Evolutionary conservation across 148 eudicot genomes (phyloP).

Genomic region (Suaeda aralocaspica): DNA sequence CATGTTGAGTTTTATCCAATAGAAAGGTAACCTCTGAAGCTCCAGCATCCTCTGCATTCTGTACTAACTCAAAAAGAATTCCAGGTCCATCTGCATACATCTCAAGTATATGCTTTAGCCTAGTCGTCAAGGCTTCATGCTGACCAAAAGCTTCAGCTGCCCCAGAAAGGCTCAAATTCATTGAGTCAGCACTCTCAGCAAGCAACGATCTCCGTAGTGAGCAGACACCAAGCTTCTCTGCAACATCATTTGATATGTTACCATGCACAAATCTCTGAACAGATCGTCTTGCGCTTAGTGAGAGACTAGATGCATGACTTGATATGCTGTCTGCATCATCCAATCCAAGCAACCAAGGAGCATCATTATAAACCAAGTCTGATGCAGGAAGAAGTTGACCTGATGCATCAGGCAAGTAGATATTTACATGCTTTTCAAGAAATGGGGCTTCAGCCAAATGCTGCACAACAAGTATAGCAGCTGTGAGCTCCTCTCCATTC

Average conservation of each 20-base stretch:
- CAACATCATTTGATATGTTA: constrained; percentile 93
- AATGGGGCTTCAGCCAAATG: constrained; percentile 75
- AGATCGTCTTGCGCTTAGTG: constrained; percentile 49
- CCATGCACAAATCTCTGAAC: constrained; percentile 93
- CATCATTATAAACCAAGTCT: constrained; percentile 92
- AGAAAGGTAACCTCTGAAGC: constrained; percentile 84
- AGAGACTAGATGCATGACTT: constrained; percentile 37
- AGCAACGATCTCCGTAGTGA: constrained; percentile 91
- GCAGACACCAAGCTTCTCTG: constrained; percentile 96
- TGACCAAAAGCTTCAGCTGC: constrained; percentile 99
- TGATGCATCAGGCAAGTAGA: constrained; percentile 83
- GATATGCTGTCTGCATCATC: constrained; percentile 54
- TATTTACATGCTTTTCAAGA: constrained; percentile 52
- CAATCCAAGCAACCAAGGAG: constrained; percentile 97
- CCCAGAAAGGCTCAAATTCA: constrained; percentile 92
- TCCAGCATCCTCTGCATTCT: constrained; percentile 99
- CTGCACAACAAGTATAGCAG: constrained; percentile 85
- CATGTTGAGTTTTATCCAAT: constrained; percentile 89
- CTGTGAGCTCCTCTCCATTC: constrained; percentile 68
- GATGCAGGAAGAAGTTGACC: constrained; percentile 62
- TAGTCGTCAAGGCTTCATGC: constrained; percentile 97
- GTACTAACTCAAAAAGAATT: constrained; percentile 90
- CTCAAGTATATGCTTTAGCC: constrained; percentile 95
- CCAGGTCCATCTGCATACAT: constrained; percentile 99
- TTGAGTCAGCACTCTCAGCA: constrained; percentile 97